phyloP scores from a whole-genome alignment of 1,139 yeast species.

The Saccharomycopsis hybrid region DNA sequence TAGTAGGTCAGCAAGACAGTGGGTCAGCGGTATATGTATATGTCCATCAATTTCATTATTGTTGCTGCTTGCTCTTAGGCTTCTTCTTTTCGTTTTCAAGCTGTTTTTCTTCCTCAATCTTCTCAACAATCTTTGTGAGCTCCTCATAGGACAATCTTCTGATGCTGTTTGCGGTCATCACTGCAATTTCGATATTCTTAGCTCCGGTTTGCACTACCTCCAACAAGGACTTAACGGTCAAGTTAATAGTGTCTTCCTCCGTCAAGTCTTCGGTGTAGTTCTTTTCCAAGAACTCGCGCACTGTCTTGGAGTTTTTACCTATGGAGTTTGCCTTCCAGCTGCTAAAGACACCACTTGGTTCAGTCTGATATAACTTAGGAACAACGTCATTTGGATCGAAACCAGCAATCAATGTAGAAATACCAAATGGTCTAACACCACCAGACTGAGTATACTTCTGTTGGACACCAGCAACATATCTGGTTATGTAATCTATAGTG shows the following conservation, averaged over 20 bases:
- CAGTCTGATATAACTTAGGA: slow-evolving; percentile 89
- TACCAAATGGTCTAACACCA: slow-evolving; percentile 93
- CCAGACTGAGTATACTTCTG: slow-evolving; percentile 98
- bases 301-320: slow-evolving; percentile 93
- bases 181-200: slow-evolving; percentile 87
- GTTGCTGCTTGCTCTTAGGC: slow-evolving; percentile 25
- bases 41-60: not conserved
- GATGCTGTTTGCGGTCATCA: slow-evolving; percentile 67
- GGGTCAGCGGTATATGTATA: too few relatives aligned
- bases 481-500: slow-evolving; percentile 83
- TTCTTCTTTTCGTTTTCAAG: slow-evolving; percentile 86
- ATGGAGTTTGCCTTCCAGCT: slow-evolving; percentile 99
- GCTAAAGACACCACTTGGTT: slow-evolving; percentile 94
- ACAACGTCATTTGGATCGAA: slow-evolving; percentile 78
- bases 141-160: slow-evolving; percentile 60
- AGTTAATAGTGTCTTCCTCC: slow-evolving; percentile 70
- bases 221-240: slow-evolving; percentile 78
- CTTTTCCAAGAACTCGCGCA: slow-evolving; percentile 90
- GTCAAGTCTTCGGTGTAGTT: slow-evolving; percentile 69
- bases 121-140: slow-evolving; percentile 68
- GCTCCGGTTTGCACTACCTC: slow-evolving; percentile 99
- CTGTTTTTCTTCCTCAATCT: slow-evolving; percentile 86
- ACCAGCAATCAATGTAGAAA: slow-evolving; percentile 92
- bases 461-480: slow-evolving; percentile 94
- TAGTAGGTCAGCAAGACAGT: too few relatives aligned